Evolutionary conservation across 2,329 filamentous ascomycete species (phyloP).

Genomic region (Rhynchosporium secalis): DNA sequence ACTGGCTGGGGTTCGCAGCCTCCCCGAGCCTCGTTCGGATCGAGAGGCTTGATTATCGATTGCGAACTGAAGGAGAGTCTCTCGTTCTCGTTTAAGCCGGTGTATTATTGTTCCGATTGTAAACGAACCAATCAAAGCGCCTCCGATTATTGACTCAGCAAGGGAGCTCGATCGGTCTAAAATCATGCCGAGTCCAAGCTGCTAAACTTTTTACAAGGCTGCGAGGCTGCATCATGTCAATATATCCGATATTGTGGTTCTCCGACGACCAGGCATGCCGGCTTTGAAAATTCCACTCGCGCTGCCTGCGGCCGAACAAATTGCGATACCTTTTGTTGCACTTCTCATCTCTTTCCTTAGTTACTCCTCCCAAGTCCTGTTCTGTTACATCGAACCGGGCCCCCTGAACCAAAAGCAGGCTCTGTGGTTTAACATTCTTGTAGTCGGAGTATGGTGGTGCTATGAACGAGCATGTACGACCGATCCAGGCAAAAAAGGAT

Average conservation of each 20-base stretch:
- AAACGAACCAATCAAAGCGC: neutral
- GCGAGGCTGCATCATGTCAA: constrained; percentile 12
- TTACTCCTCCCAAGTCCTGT: constrained; percentile 72
- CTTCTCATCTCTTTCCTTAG: constrained; percentile 67
- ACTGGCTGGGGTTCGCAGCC: neutral
- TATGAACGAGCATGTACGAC: constrained; percentile 64
- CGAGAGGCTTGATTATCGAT: neutral
- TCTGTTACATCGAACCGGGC: constrained; percentile 60
- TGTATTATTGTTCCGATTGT: neutral
- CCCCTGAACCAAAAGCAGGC: constrained; percentile 59
- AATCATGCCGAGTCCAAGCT: neutral
- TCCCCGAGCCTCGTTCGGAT: neutral
- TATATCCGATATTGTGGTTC: neutral
- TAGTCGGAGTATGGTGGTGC: constrained; percentile 65
- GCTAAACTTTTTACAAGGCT: constrained; percentile 11
- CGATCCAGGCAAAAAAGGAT: constrained; percentile 55
- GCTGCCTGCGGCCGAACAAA: constrained; percentile 35
- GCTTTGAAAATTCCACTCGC: constrained; percentile 16
- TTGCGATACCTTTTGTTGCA: constrained; percentile 70
- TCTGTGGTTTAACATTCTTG: constrained; percentile 64
- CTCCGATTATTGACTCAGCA: neutral
- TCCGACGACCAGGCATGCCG: constrained; percentile 15
- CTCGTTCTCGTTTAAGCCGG: neutral
- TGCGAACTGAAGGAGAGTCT: constrained; percentile 4
- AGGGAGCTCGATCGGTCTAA: neutral